Base-by-base conservation (phyloP, 805 yeast genomes). In the Ogataea henricii region DNA sequence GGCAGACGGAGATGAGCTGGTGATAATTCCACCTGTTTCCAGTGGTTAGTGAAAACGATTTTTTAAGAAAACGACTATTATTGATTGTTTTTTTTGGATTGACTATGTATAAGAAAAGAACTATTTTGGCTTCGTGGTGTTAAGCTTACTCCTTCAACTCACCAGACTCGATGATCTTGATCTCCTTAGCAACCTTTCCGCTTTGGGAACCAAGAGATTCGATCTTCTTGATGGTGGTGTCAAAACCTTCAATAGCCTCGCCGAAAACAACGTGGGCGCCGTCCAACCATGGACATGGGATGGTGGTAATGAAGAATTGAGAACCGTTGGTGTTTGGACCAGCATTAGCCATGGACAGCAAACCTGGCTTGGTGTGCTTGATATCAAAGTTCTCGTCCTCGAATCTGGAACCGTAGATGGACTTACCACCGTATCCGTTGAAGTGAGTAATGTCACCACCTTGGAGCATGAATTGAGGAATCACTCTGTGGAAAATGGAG, bases 311-410 rank as follows among this genome's bases (percentile, higher is more conserved):
- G 81, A 92, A 91, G 75, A 91, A 91, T 76, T 91, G 98, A 47
- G 97, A 90, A 49, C 97, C 97, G 76, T 92, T 92, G 76, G 97
- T 89, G 84, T 89, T 88, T 72, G 96, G 96, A 62, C 97, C 97
- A 56, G 97, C 95, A 70, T 92, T 92, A 70, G 97, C 97, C 97
- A 92, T 92, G 54, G 96, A 89, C 71, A 72, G 86, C 74, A 80
- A 90, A 56, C 79, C 80, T 79, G 78, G 95, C 83, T 71, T 82
- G 77, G 75, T 76, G 74, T 92, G 97, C 66, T 71, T 83, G 74
- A 76, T 74, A 66, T 63, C 56, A 66, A 87, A 87, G 80, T 85
- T 86, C 69, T 87, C 95, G 64, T 87, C 95, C 39, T 77, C 77
- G 72, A 87, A 87, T 68, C 78, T 83, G 52, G 78, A 82, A 60